Evolutionary conservation across 257 asterid species (phyloP).

Genomic region (Penstemon barbatus): DNA sequence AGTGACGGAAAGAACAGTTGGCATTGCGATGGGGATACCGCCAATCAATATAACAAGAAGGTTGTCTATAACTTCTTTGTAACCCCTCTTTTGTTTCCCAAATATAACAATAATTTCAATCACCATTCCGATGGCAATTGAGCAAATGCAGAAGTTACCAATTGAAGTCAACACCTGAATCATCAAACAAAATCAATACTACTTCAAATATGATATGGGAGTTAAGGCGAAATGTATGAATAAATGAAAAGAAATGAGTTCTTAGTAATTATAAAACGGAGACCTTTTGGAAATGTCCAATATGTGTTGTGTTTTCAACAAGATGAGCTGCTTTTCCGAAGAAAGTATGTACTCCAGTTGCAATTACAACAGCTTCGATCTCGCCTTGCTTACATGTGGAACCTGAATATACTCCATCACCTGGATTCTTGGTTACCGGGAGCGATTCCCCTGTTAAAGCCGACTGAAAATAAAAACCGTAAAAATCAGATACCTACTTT

Average conservation of each 20-base stretch:
- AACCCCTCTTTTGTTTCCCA: constrained; percentile 52
- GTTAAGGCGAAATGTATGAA: too few relatives aligned
- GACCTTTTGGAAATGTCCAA: constrained; percentile 60
- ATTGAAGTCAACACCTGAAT: constrained; percentile 73
- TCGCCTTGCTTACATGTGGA: constrained; percentile 66
- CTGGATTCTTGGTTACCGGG: constrained; percentile 52
- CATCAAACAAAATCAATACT: not conserved
- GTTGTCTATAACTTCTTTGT: constrained; percentile 62
- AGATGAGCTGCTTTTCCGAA: constrained; percentile 68
- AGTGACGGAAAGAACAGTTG: constrained; percentile 75
- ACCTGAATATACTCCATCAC: constrained; percentile 53
- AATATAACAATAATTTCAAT: constrained; percentile 66
- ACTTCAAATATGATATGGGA: too few relatives aligned
- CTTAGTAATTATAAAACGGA: too few relatives aligned
- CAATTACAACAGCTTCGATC: constrained; percentile 59
- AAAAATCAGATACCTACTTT: too few relatives aligned
- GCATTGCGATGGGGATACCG: constrained; percentile 88
- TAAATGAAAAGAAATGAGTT: too few relatives aligned
- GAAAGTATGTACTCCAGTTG: constrained; percentile 58
- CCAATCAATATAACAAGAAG: constrained; percentile 72
- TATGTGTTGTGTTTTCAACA: constrained; percentile 53
- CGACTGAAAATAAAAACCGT: constrained; percentile 18
- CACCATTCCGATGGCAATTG: constrained; percentile 60
- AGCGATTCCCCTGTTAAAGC: constrained; percentile 60
- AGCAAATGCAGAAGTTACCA: constrained; percentile 84